Evolutionary conservation across 1,139 yeast species (phyloP).

Genomic region (Citeromyces hawaiiensis): DNA sequence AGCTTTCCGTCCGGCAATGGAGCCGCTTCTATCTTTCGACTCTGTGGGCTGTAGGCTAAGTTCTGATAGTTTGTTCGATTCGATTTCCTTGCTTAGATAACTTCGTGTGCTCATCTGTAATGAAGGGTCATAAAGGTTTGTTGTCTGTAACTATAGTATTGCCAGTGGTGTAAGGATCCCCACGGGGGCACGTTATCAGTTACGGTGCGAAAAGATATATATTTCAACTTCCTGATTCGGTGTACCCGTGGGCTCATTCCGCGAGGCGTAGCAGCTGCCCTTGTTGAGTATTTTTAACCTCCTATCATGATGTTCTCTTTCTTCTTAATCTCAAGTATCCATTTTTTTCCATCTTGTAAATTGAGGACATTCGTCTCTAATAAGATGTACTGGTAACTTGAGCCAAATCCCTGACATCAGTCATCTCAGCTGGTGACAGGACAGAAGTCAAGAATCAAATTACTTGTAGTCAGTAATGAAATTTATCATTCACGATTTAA

Average conservation of each 20-base stretch:
- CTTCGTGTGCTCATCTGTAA: conserved; percentile 1
- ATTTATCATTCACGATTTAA: no score
- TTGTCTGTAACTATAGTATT: not conserved
- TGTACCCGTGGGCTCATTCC: not conserved
- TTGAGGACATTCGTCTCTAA: no score
- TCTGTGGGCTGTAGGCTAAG: not conserved
- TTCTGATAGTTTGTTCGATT: not conserved
- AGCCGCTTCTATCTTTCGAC: not conserved
- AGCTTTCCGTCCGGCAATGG: conserved; percentile 20
- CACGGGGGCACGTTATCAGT: not conserved
- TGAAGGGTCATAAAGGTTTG: not conserved
- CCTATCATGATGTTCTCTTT: no score
- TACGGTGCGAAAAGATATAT: not conserved
- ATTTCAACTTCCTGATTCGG: not conserved
- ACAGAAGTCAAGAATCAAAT: no score
- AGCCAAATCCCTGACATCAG: no score
- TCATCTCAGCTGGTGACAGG: no score
- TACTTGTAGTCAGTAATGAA: no score
- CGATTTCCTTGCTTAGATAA: not conserved
- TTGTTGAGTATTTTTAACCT: no score
- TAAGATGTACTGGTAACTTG: no score
- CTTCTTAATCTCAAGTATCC: no score
- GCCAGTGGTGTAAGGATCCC: not conserved
- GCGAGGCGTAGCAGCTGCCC: no score
- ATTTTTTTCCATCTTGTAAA: no score